Base-by-base conservation (phyloP, 495 filamentous ascomycete species). In the Rostrohypoxylon terebratum region DNA sequence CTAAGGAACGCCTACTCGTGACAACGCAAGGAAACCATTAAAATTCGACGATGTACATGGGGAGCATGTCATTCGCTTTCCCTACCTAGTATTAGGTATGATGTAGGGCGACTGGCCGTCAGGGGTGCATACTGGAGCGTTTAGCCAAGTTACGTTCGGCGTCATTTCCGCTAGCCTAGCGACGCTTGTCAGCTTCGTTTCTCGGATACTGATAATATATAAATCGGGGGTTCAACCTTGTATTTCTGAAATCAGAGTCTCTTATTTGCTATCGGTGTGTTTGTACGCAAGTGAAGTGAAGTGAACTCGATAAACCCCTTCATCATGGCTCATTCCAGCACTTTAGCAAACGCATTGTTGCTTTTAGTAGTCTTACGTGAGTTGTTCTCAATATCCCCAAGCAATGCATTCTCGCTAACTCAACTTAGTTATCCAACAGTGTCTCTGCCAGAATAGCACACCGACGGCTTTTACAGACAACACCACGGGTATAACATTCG, bases 401-500 rank as follows among this genome's bases (percentile, higher is more conserved):
- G 20, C 42, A 44, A 38, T 5, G 28, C 20, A 4, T 10, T 59
- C 62, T 66, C 63, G 40, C 70, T 77, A 62, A 77, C 36, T 18
- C 25, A 11, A 45, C 20, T 20, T 38, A 77, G 75, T 75, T 64
- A 10, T 71, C 61, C 69, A 64, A 53, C 61, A 63, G 71, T 77
- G 75, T 59, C 45, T 73, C 36, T 67, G 75, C 16, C 75, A 77
- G 47, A 42, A 20, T 36, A 53, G 63, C 40, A 59, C 69, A 10
- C 72, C 75, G 34, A 73, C 75, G 21, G 28, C 73, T 11, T 79
- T 74, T 45, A 77, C 57, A 21, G 77, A 79, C 50, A 71, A 58
- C 28, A 31, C 71, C n/a, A 79, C 77, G 8, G 76, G 76, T 3
- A 79, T 79, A 47, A 74, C 23, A 11, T 79, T 79, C 28, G 76